Evolutionary conservation across 257 asterid genomes (phyloP).

Genomic region (Ligustrum vulgare): DNA sequence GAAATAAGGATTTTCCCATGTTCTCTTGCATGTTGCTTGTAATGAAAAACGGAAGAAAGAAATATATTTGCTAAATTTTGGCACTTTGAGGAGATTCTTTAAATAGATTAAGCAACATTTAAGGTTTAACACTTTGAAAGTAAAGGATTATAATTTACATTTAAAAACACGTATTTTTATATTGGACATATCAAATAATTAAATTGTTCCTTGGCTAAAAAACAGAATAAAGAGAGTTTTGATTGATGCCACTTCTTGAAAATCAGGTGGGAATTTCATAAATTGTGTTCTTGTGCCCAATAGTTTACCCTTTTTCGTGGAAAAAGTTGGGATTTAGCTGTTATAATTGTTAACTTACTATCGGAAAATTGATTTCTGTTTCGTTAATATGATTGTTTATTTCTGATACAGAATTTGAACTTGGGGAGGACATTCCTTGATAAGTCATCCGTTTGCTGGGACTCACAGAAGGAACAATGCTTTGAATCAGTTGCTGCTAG

Average conservation of each 20-base stretch:
- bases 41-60: not conserved
- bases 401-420: slow-evolving; percentile 25
- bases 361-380: not conserved
- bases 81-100: not conserved
- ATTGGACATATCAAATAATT: not conserved
- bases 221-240: not conserved
- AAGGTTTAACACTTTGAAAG: not conserved
- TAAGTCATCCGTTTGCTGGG: slow-evolving; percentile 26
- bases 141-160: not conserved
- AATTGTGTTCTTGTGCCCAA: not conserved
- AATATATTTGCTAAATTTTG: not conserved
- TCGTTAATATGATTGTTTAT: not conserved
- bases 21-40: slow-evolving; percentile 1
- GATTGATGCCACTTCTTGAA: not conserved
- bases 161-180: not conserved
- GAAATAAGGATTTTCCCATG: slow-evolving; percentile 3
- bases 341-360: not conserved
- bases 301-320: not conserved
- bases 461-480: slow-evolving; percentile 18
- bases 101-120: not conserved
- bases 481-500: slow-evolving; percentile 13
- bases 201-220: not conserved
- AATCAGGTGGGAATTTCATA: slow-evolving; percentile 4
- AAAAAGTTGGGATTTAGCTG: not conserved
- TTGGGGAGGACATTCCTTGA: slow-evolving; percentile 22